Evolutionary conservation across 306 rosid species (phyloP), one percentile per base, ranked within the genome.

Genomic region (Sindora glabra): DNA sequence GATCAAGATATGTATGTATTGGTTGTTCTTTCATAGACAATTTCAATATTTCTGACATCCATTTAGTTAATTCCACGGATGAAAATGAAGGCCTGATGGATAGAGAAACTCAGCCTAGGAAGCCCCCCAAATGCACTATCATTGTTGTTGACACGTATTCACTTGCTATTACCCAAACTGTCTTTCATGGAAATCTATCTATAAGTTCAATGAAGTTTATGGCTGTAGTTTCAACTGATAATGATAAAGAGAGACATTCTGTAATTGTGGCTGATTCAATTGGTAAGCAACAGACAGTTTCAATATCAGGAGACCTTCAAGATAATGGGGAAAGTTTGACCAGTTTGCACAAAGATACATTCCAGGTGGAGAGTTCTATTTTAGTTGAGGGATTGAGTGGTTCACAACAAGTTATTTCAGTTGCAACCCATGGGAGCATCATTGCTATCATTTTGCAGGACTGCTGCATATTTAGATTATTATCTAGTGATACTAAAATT

Each of bases 151-250:
- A 92, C 63, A 78, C 97, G 0, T 84, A 77, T 69, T 80, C 86
- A 16, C 95, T 89, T 65, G 61, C 79, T 34, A 77, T 92, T 77
- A 91, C 81, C 3, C 94, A 86, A 39, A 92, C 87, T 13, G 74
- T 82, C 62, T 77, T 83, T 80, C 96, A 83, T 73, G 99, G 95
- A 62, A 84, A 63, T 69, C 67, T 92, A 63, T 84, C 87, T n/a
- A 77, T 89, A 30, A 90, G 81, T 51, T 77, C 90, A 0, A 60
- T 89, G 75, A 83, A 50, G 82, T 89, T 81, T 80, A 83, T 89
- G 97, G 81, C 64, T 16, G 56, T 89, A 3, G 90, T 89, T 25
- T 84, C 81, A 37, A 58, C 68, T n/a, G 64, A 63, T 40, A 72
- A 66, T 54, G 85, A 68, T 27, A 76, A 74, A 50, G 88, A 74